Base-by-base conservation (phyloP, 2,329 filamentous ascomycete species). In the Alternaria triticina region DNA sequence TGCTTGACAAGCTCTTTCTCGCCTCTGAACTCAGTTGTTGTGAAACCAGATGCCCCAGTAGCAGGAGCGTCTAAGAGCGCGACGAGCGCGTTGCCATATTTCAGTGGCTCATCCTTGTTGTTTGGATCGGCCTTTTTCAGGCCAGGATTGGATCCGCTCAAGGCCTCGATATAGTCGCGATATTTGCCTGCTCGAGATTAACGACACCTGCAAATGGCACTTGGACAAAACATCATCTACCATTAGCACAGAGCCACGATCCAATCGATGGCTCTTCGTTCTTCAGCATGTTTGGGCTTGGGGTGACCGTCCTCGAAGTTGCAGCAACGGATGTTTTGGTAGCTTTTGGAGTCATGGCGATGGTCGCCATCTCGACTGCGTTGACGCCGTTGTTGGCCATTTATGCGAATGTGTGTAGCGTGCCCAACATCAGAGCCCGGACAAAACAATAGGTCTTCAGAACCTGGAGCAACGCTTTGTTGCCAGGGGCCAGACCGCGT, bases 41-140 rank as follows among this genome's bases (percentile, higher is more conserved):
- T 55, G 17, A 77, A 78, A 2, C 57, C 33, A 1, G 68, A 63
- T 3, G 46, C 47, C 1, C 61, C 68, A 2, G 28, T 65, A 1
- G 65, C 45, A 5, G 66, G 33, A 17, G 70, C 51, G 9, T 79
- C 75, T 0, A 79, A 59, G 6, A 79, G 52, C 2, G 73, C 68
- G 7, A 79, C 75, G 1, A 56, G 63, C 1, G 76, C 75, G 33
- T 69, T 68, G 5, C 69, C 70, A 6, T 63, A 61, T 30, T 59
- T 65, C n/a, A 74, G 47, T 6, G 66, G 65, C 8, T 61, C 49
- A 1, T 70, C 27, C 25, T 60, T 61, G 54, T 78, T 78, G 27
- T 74, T 74, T 9, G 77, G 77, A 54, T 78, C 77, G 17, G 70
- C 61, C n/a, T 65, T 74, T 20, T 62, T 71, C 13, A 79, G 52